Conservation (phyloP, 495 filamentous ascomycete genomes). For the Neurospora tetraspora region DNA sequence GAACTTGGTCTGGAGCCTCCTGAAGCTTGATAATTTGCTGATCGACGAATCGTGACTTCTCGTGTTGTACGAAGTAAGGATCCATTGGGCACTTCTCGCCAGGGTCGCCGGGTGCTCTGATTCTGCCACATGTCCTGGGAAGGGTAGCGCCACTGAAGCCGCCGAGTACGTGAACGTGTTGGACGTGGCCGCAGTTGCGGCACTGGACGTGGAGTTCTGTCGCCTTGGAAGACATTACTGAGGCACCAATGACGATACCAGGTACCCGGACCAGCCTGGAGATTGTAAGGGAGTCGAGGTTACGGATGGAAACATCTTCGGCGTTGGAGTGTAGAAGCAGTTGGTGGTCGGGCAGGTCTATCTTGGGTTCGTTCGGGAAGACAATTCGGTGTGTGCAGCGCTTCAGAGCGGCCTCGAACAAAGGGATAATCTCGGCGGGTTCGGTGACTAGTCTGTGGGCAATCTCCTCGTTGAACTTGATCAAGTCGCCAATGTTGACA, state of each 20-base stretch:
- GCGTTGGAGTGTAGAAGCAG: constrained; percentile 89
- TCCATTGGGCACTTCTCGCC: constrained; percentile 75
- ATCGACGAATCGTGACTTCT: constrained; percentile 91
- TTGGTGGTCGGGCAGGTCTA: constrained; percentile 79
- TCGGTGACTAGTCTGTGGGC: constrained; percentile 85
- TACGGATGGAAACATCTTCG: constrained; percentile 84
- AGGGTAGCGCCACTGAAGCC: constrained; percentile 82
- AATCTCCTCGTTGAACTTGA: constrained; percentile 93
- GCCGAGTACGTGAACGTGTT: constrained; percentile 62
- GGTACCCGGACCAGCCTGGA: constrained; percentile 92
- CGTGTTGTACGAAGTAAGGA: constrained; percentile 91
- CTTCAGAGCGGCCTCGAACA: constrained; percentile 84
- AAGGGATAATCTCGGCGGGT: constrained; percentile 83
- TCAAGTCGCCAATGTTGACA: constrained; percentile 91
- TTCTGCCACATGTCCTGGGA: constrained; percentile 63
- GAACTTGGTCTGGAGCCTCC: constrained; percentile 95
- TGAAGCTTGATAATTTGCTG: constrained; percentile 98
- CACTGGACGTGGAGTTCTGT: constrained; percentile 82
- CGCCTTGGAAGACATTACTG: constrained; percentile 91
- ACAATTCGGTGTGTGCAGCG: constrained; percentile 89
- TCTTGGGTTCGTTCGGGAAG: constrained; percentile 58
- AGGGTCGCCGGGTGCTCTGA: constrained; percentile 46
- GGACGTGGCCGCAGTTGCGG: constrained; percentile 68
- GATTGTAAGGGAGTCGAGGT: constrained; percentile 85
- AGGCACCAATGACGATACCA: constrained; percentile 95